Base-by-base conservation (phyloP, 495 filamentous ascomycete species). In the Penicillium robsamsonii region DNA sequence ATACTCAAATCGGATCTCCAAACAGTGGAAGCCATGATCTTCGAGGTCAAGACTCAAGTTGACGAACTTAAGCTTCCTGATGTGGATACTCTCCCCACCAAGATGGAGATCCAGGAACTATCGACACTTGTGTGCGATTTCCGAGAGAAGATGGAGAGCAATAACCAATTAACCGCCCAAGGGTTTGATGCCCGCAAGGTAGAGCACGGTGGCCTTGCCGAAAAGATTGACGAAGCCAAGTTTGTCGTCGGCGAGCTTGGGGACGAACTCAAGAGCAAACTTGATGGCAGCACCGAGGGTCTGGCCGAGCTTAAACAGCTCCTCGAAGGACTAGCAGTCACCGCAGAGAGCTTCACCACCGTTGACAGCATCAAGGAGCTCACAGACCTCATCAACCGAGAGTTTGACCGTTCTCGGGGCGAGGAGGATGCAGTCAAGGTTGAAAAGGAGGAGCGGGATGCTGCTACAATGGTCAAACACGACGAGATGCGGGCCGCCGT, bases 1-100 rank as follows among this genome's bases (percentile, higher is more conserved):
- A 75, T 91, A 46, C 87, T 84, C 53, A 94, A 92, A 69, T 83
- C 83, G 0, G 89, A 95, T 58, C 70, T 96, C 24, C 89, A 91
- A 53, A 84, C 85, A 0, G 81, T 96, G 8, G 89, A 89, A 55
- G 80, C 87, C 3, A 81, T 91, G 58, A 88, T 90, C 53, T 83
- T 86, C 40, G 91, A 96, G 43, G 84, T 91, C 68, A 94, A 91
- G 69, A 78, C 82, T 6, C 80, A 87, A 38, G 76, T 95, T 38
- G 84, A 88, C 27, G 85, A 87, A 68, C 83, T 91, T 60, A 77
- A 82, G 55, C 78, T 85, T 52, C 81, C 85, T 11, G 85, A 89
- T 60, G 72, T 86, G 8, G 86, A 84, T 20, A 81, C 78, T 1
- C 71, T 92, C 37, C 79, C 82, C 0, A 80, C 80, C 5, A 87